Percentiles rank a stretch among this genome's conserved stretches.
Conservation (phyloP, 306 rosid species). For the Coriaria nepalensis region DNA sequence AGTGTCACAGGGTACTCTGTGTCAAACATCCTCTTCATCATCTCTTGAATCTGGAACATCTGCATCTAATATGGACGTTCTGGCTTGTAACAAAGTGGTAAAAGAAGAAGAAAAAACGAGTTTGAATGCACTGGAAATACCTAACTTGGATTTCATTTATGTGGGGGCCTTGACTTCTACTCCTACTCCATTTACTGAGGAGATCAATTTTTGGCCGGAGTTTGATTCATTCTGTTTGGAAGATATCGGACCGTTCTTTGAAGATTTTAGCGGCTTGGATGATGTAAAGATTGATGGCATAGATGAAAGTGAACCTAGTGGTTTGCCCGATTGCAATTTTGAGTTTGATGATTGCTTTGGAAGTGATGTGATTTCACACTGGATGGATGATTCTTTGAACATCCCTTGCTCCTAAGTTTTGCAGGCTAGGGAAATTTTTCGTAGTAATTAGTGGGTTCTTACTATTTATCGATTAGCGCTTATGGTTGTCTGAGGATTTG, state of each 20-base stretch:
- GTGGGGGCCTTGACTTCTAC: conserved; percentile 4
- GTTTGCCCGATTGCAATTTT: conserved; percentile 67
- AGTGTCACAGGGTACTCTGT: conserved; percentile 28
- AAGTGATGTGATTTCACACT: conserved; percentile 50
- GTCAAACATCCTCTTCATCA: conserved; percentile 39
- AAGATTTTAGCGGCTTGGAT: conserved; percentile 28
- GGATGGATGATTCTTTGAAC: conserved; percentile 58
- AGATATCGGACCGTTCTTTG: conserved; percentile 24
- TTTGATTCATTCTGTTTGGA: conserved; percentile 24
- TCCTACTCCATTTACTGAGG: conserved; percentile 17
- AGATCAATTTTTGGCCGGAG: conserved; percentile 17
- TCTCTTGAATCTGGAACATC: conserved; percentile 44
- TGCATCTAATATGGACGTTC: conserved; percentile 17
- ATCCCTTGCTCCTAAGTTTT: conserved; percentile 54
- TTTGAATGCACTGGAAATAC: conserved; percentile 27
- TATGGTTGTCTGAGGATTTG: too few species aligned
- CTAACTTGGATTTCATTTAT: conserved; percentile 30
- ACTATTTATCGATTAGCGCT: too few species aligned
- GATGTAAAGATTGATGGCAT: conserved; percentile 35
- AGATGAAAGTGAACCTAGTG: conserved; percentile 30
- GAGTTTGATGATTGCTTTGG: conserved; percentile 24
- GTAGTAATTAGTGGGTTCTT: neutral
- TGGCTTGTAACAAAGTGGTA: conserved; percentile 4
- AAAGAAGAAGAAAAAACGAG: conserved; percentile 15
- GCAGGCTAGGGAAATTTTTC: conserved; percentile 15